Percentiles rank a stretch among this genome's conserved stretches.
Evolutionary conservation across 768 basidiomycete species (phyloP).

Genomic region (Lactarius hengduanensis): DNA sequence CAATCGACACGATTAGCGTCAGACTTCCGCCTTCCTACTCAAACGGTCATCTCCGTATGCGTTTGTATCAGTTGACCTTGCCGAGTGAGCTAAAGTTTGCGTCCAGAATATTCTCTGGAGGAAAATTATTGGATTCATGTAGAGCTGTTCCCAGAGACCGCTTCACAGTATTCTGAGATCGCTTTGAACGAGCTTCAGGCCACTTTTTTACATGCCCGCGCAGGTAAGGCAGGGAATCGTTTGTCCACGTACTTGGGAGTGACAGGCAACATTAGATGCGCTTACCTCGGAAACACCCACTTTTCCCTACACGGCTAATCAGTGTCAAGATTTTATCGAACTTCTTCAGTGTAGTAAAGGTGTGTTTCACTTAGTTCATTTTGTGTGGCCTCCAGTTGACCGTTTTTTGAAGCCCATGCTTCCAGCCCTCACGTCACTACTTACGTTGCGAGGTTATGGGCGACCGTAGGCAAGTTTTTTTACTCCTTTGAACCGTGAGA

Average conservation of each 20-base stretch:
- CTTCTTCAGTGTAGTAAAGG: neutral
- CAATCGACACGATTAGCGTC: neutral
- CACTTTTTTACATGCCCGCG: neutral
- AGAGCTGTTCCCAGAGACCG: neutral
- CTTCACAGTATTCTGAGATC: neutral
- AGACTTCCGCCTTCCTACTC: slow-evolving; percentile 11
- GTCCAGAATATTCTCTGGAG: slow-evolving; percentile 4
- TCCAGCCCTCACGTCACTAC: slow-evolving; percentile 1
- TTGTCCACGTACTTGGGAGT: neutral
- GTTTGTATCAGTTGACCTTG: neutral
- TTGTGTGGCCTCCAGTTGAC: neutral
- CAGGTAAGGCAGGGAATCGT: neutral
- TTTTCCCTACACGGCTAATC: neutral
- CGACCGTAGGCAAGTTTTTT: neutral
- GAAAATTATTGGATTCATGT: neutral
- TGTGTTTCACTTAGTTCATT: neutral
- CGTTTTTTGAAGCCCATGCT: neutral
- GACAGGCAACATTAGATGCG: neutral
- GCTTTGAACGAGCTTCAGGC: neutral
- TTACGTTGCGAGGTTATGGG: neutral
- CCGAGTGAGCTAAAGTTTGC: neutral
- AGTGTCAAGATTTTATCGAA: neutral
- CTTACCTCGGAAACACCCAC: slow-evolving; percentile 5
- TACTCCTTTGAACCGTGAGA: neutral
- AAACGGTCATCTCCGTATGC: slow-evolving; percentile 8